phyloP scores from a whole-genome alignment of 2,329 filamentous ascomycete species.

The Aciculosporium take region DNA sequence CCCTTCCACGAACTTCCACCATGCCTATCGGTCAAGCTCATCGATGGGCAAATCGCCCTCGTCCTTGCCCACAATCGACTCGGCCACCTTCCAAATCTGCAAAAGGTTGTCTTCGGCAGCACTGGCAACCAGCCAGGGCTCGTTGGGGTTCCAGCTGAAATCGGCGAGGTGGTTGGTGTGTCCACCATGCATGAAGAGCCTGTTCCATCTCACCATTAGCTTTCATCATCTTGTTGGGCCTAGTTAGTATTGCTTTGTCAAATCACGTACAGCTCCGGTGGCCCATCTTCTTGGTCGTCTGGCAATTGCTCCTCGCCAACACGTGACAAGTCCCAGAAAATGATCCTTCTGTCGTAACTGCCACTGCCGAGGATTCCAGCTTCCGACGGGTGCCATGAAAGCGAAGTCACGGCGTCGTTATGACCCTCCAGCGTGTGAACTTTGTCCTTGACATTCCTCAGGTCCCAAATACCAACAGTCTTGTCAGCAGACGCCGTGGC shows the following conservation, averaged over 20 bases:
- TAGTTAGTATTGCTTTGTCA: background rate
- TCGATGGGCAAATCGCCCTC: conserved; percentile 61
- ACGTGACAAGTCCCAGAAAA: conserved; percentile 90
- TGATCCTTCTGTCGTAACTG: conserved; percentile 82
- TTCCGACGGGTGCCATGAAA: conserved; percentile 91
- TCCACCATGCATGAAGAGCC: conserved; percentile 90
- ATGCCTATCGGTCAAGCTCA: conserved; percentile 52
- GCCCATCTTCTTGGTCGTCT: conserved; percentile 88
- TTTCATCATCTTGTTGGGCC: background rate
- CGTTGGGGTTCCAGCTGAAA: conserved; percentile 95
- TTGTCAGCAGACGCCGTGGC: conserved; percentile 93
- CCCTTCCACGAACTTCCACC: conserved; percentile 19
- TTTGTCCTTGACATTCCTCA: conserved; percentile 80
- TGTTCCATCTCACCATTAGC: background rate
- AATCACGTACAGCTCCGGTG: conserved; percentile 70
- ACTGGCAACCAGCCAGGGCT: conserved; percentile 91
- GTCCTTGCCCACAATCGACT: conserved; percentile 67
- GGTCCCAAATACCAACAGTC: conserved; percentile 87
- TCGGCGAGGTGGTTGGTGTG: conserved; percentile 95
- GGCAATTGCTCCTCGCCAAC: conserved; percentile 90
- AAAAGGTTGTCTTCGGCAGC: conserved; percentile 94
- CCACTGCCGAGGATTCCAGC: conserved; percentile 78
- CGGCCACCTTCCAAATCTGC: conserved; percentile 83
- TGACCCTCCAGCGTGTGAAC: conserved; percentile 84
- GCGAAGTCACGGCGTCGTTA: conserved; percentile 74